phyloP scores from a whole-genome alignment of 768 basidiomycete genomes.

The Phaeotremella skinneri region DNA sequence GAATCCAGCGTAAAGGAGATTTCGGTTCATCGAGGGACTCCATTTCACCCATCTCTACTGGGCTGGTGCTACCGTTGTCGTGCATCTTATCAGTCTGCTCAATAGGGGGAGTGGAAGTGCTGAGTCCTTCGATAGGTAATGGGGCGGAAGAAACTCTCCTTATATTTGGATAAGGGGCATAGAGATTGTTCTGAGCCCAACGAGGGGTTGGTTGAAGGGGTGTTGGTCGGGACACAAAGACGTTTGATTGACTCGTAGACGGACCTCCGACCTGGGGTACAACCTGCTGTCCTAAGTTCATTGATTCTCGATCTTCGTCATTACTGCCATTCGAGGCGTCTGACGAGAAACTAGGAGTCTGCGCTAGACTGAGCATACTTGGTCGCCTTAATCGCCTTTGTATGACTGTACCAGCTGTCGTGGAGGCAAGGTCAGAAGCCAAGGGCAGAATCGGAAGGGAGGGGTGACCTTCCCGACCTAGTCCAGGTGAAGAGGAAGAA shows the following conservation, averaged over 20 bases:
- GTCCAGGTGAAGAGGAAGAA: slow-evolving; percentile 14
- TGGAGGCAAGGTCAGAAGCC: slow-evolving; percentile 18
- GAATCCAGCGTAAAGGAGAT: slow-evolving; percentile 32
- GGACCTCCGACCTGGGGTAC: slow-evolving; percentile 12
- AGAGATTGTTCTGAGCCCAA: slow-evolving; percentile 18
- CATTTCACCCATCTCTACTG: slow-evolving; percentile 22
- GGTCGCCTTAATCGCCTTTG: slow-evolving; percentile 33
- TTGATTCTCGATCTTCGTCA: neutral
- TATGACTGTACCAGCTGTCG: slow-evolving; percentile 20
- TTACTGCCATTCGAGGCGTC: slow-evolving; percentile 2
- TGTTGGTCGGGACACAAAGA: neutral
- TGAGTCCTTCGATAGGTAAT: slow-evolving; percentile 32
- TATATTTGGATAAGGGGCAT: slow-evolving; percentile 15
- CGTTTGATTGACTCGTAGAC: slow-evolving; percentile 8
- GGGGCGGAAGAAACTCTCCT: slow-evolving; percentile 25
- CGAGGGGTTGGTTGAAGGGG: slow-evolving; percentile 29
- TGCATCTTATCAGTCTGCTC: slow-evolving; percentile 2
- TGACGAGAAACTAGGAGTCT: slow-evolving; percentile 20
- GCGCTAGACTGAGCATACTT: slow-evolving; percentile 38
- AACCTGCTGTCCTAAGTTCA: neutral
- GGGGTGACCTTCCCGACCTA: neutral
- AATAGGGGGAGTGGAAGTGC: slow-evolving; percentile 38
- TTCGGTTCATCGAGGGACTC: slow-evolving; percentile 9
- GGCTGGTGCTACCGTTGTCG: neutral
- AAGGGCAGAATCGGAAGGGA: neutral